These are phyloP conservation scores for Colletotrichum tabaci DNA, from an alignment of 2,329 filamentous ascomycete genomes.

Conservation along the genomic window DNA sequence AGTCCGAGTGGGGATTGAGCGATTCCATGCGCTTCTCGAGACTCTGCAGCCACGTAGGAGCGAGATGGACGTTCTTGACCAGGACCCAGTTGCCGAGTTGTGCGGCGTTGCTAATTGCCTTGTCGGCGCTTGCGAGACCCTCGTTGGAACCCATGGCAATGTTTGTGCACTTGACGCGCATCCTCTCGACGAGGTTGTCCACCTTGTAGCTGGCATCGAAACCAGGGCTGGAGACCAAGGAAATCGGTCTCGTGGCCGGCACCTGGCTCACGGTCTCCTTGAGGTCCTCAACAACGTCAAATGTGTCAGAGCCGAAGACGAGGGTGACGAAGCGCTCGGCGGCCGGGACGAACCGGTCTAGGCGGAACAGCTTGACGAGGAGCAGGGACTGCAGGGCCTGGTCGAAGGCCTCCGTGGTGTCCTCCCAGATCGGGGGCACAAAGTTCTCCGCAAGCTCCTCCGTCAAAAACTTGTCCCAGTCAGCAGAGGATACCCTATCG, in stretches of 20 bases:
- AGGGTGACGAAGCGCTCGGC: constrained; percentile 91
- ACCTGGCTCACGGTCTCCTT: constrained; percentile 88
- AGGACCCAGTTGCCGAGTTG: constrained; percentile 96
- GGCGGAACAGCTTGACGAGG: constrained; percentile 92
- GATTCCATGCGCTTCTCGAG: constrained; percentile 97
- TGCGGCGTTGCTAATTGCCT: constrained; percentile 93
- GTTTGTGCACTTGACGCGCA: constrained; percentile 88
- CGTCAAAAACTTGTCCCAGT: constrained; percentile 86
- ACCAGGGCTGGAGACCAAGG: constrained; percentile 93
- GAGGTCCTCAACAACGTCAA: constrained; percentile 89
- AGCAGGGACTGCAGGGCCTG: constrained; percentile 87
- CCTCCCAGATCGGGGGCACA: constrained; percentile 83
- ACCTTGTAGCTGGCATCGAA: constrained; percentile 99
- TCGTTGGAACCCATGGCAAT: constrained; percentile 99
- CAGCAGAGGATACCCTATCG: constrained; percentile 70
- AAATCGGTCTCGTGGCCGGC: constrained; percentile 86
- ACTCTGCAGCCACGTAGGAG: constrained; percentile 95
- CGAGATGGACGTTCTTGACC: constrained; percentile 98
- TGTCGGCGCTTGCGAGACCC: constrained; percentile 91
- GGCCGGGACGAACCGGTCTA: constrained; percentile 94
- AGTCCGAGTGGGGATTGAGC: constrained; percentile 92
- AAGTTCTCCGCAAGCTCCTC: constrained; percentile 90
- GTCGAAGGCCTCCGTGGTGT: constrained; percentile 76
- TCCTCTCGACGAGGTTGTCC: constrained; percentile 90
- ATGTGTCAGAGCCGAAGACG: constrained; percentile 87